Base-by-base conservation (phyloP, 345 rosid genomes). In the Hypericum androsaemum region DNA sequence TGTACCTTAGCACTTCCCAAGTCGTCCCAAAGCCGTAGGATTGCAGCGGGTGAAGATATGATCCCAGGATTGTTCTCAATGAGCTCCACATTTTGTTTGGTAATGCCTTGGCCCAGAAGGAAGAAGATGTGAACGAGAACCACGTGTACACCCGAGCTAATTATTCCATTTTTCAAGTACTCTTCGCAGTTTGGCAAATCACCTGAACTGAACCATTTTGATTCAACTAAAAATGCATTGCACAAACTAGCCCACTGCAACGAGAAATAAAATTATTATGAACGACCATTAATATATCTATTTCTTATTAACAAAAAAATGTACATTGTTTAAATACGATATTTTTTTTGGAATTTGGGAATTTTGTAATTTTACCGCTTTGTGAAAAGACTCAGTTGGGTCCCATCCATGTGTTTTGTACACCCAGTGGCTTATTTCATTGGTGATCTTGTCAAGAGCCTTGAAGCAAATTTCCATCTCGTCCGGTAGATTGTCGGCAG, bases 331-430 rank as follows among this genome's bases (percentile, higher is more conserved):
- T n/a, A n/a, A n/a, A n/a, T n/a, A n/a, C n/a, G n/a, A n/a, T n/a
- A n/a, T n/a, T n/a, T n/a, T n/a, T n/a, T n/a, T n/a, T n/a, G n/a
- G n/a, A n/a, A n/a, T n/a, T n/a, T n/a, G n/a, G n/a, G n/a, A n/a
- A n/a, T n/a, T n/a, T n/a, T n/a, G n/a, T n/a, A n/a, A n/a, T 36
- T 22, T 11, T 63, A 73, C 86, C 70, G 83, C 52, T 37, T 77
- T 71, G 12, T 68, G 63, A 8, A 74, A 60, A 40, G 80, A 75
- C 9, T 62, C 37, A 0, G 54, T 49, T 5, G 80, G 82, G 50
- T 74, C 66, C 60, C 70, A 66, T 0, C 80, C 82, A 48, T 66
- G 62, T 41, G 54, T n/a, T n/a, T 59, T 45, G n/a, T 15, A 43
- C 36, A 77, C 48, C 16, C 66, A 64, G 53, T 10, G 14, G 64